Conservation (phyloP, 345 rosid species). For the Aquilaria yunnanensis region DNA sequence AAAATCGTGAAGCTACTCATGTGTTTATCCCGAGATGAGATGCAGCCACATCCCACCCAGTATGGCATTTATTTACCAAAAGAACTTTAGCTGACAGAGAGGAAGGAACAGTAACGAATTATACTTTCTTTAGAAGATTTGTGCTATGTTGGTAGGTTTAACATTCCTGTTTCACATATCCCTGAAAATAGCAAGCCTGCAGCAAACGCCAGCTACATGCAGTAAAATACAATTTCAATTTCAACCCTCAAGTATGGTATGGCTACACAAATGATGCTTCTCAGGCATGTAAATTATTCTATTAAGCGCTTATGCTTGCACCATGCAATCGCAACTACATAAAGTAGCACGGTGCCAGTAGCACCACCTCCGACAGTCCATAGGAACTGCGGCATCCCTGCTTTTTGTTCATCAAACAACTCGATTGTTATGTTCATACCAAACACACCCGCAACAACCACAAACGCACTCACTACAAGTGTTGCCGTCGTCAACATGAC, state of each 20-base stretch:
- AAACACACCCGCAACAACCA: constrained; percentile 61
- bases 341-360: constrained; percentile 52
- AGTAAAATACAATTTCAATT: background rate
- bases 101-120: too few species aligned
- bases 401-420: constrained; percentile 23
- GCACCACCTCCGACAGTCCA: constrained; percentile 78
- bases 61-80: too few species aligned
- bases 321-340: constrained; percentile 78
- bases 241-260: background rate
- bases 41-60: too few species aligned
- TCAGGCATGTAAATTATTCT: constrained; percentile 22
- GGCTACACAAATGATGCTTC: background rate
- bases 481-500: constrained; percentile 92
- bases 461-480: constrained; percentile 57
- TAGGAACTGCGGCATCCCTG: constrained; percentile 39
- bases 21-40: too few species aligned
- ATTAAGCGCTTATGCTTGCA: constrained; percentile 74
- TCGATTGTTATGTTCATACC: constrained; percentile 75
- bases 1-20: too few species aligned
- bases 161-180: background rate
- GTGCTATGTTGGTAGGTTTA: too few species aligned
- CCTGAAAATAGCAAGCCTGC: background rate
- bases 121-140: too few species aligned
- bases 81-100: too few species aligned
- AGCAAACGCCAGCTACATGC: background rate